Base-by-base conservation (phyloP, 257 asterid genomes). In the Solanum paucissectum region DNA sequence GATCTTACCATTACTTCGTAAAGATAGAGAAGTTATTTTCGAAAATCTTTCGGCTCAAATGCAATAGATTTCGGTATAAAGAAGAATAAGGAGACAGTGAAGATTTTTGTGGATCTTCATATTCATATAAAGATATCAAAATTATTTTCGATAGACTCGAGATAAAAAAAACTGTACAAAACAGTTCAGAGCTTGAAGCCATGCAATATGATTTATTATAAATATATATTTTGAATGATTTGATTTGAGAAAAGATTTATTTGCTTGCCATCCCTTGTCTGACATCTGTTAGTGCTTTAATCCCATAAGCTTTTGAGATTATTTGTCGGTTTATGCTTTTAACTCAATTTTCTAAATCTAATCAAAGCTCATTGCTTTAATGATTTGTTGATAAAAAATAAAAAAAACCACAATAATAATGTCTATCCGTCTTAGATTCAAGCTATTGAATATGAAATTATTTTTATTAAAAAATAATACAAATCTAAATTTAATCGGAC, bases 131-230 rank as follows among this genome's bases (percentile, higher is more conserved):
- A n/a, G n/a, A n/a, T n/a, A n/a, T n/a, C n/a, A n/a, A n/a, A n/a
- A n/a, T n/a, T n/a, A n/a, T n/a, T n/a, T n/a, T 0, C 2, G 12
- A 29, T 29, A 0, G 9, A 13, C 5, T 14, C 37, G 3, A 1
- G 16, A 2, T 0, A 14, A 69, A 7, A n/a, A 66, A 66, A 29
- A 13, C 0, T 0, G 25, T 58, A 0, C 4, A 20, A 58, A 55
- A 20, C 5, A 69, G 21, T 60, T 60, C 4, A 69, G 7, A 32
- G 75, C 40, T 27, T 6, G 36, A 27, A 42, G 66, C 66, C 27
- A 77, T 75, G 83, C 33, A 38, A 81, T 25, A 9, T 81, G 40
- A 81, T 40, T 44, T 44, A 46, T 16, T 82, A 82, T 46, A 82
- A 82, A 29, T 49, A 64, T 16, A 6, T n/a, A 11, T 25, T 29